A percentile compares a stretch with the other conserved stretches of the same genome.
Conservation (phyloP, 2,329 filamentous ascomycete species). For the Tothia fuscella region DNA sequence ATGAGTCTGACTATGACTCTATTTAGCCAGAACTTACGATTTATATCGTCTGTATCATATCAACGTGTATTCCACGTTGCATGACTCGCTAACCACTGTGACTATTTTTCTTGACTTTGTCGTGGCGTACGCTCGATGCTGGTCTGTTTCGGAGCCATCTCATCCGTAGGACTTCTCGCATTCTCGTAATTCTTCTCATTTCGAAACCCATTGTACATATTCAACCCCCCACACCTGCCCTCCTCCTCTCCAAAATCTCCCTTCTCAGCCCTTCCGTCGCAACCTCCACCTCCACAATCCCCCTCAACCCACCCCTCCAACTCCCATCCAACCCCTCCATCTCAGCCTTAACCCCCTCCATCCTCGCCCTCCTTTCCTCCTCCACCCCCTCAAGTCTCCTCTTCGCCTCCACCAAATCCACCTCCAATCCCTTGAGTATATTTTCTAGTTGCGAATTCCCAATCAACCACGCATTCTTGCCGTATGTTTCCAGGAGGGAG, state of each 20-base stretch:
- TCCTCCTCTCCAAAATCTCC: conserved; percentile 54
- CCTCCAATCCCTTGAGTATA: conserved; percentile 56
- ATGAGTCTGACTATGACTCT: no score
- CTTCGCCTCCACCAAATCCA: conserved; percentile 57
- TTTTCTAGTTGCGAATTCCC: conserved; percentile 71
- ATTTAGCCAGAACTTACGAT: no score
- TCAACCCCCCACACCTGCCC: conserved; percentile 22
- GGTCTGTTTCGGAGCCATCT: no score
- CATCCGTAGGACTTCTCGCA: no score
- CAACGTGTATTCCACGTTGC: no score
- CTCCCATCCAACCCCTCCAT: conserved; percentile 59
- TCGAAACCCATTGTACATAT: no score
- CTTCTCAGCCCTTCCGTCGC: conserved; percentile 61
- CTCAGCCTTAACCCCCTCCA: conserved; percentile 59
- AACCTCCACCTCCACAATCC: conserved; percentile 75
- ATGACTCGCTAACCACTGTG: no score
- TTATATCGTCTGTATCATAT: no score
- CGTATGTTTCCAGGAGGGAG: conserved; percentile 63
- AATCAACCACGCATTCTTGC: conserved; percentile 85
- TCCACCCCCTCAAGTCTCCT: conserved; percentile 64
- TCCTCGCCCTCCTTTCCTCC: conserved; percentile 52
- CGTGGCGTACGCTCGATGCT: no score
- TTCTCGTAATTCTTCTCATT: no score
- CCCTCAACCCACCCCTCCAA: conserved; percentile 69
- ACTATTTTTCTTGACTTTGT: no score